Evolutionary conservation across 2,329 filamentous ascomycete species (phyloP), one percentile per base, ranked within the genome.

Genomic region (Microsporum canis): DNA sequence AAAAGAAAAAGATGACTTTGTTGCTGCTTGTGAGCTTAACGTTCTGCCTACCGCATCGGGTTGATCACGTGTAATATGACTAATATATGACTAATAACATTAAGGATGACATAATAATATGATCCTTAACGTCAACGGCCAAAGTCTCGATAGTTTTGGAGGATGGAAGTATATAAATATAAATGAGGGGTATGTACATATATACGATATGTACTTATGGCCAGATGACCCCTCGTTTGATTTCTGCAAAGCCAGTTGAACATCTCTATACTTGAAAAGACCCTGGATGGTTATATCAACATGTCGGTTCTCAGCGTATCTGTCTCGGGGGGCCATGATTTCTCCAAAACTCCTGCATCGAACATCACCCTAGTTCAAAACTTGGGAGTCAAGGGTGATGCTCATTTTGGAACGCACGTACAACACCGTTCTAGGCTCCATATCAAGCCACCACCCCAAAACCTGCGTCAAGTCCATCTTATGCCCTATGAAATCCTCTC

Each of bases 381-480:
- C 43, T 57, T 67, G 14, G 68, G 68, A 47, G 67, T 70, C 41
- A n/a, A 69, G 49, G 65, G 65, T 34, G 68, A 70, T 56, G 60
- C 59, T 29, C 68, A 70, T 63, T 62, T 62, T 29, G 68, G 68
- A 39, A 43, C 34, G 29, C 68, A 65, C 38, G 67, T 66, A 33
- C 64, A 69, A 57, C 67, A 69, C 51, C 64, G 60, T 34, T 64
- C 66, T 39, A 66, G 64, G 27, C 61, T 64, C 7, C 62, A 64
- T 43, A 62, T 68, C 51, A 55, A 61, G 6, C 66, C 68, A 5
- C 61, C 66, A 3, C 64, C 64, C 7, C 63, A 63, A 34, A 70
- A 70, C 60, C 63, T 70, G n/a, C 66, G 68, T 29, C 68, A 70
- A 59, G 68, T 70, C 10, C 68, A 70, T 57, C 63, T 70, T 10